Percentiles rank a stretch among this genome's conserved stretches.
Evolutionary conservation across 345 rosid species (phyloP).

Genomic region (Camelina neglecta): DNA sequence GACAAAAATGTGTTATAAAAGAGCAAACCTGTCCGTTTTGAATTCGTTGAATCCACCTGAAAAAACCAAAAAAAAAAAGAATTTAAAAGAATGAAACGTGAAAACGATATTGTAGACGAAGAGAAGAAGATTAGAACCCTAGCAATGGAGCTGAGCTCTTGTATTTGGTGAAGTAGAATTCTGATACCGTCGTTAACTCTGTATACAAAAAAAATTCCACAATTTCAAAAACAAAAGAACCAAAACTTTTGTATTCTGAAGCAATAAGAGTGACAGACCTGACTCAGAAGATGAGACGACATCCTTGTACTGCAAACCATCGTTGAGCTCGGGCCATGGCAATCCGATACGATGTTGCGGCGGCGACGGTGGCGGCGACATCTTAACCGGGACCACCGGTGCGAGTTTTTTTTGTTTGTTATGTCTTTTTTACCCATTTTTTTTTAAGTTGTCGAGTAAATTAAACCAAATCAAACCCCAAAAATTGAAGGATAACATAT

Average conservation of each 20-base stretch:
- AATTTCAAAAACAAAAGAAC: not conserved
- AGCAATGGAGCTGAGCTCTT: constrained; percentile 77
- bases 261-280: constrained; percentile 44
- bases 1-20: not conserved
- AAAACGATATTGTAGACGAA: not conserved
- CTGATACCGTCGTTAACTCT: constrained; percentile 48
- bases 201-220: not conserved
- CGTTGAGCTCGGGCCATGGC: constrained; percentile 84
- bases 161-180: constrained; percentile 71
- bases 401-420: not conserved
- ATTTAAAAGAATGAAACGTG: not conserved
- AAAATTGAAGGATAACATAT: not conserved
- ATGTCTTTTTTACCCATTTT: not conserved
- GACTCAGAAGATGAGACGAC: constrained; percentile 56
- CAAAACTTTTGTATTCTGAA: constrained; percentile 10
- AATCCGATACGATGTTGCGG: constrained; percentile 51
- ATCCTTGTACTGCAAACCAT: constrained; percentile 73
- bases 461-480: not conserved
- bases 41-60: constrained; percentile 90
- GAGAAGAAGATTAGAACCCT: constrained; percentile 55
- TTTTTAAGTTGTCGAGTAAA: not conserved
- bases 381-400: constrained; percentile 11
- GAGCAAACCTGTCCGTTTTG: constrained; percentile 74
- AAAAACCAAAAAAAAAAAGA: not conserved
- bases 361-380: constrained; percentile 36